Base-by-base conservation (phyloP, 2,329 filamentous ascomycete species). In the Helotiales sp. region DNA sequence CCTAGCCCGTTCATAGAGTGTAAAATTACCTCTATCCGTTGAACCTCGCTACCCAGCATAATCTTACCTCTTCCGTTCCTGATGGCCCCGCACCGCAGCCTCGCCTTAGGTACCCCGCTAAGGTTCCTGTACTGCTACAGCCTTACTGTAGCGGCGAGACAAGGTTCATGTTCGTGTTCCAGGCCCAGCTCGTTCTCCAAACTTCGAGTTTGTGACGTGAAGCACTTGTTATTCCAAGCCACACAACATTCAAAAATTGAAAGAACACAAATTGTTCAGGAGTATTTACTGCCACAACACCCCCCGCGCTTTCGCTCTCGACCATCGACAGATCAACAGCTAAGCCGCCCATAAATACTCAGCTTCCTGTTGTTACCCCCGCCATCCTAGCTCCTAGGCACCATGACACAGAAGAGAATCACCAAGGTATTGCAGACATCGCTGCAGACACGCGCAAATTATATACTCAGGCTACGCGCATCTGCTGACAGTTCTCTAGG, bases 401-500 rank as follows among this genome's bases (percentile, higher is more conserved):
- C 29, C 33, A 69, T 69, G 66, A 64, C 57, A 44, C 63, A 67
- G 58, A 68, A 68, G 58, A 65, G 69, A 52, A 69, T 71, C 50
- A 48, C 60, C 30, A 71, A 69, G 62, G 68, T 58, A 25, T 48
- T 25, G 30, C 31, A 22, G 10, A n/a, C 8, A 6, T 42, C 17
- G 6, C 46, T 9, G 17, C 25, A n/a, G 50, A 3, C 10, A 24
- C 17, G 25, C 12, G 33, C 24, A 34, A 9, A 53, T 3, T 9
- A 3, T n/a, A 9, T n/a, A 3, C 30, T 1, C 4, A 24, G 13
- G 9, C 31, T 4, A 29, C 19, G 15, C 30, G 13, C 9, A 31
- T 9, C 42, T 48, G 52, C 56, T 63, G 44, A 60, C 44, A 47
- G 5, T 17, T 9, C 38, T 34, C 10, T 64, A 88, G 86, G 86